phyloP scores from a whole-genome alignment of 2,329 filamentous ascomycete species.

The Helotiales sp. region DNA sequence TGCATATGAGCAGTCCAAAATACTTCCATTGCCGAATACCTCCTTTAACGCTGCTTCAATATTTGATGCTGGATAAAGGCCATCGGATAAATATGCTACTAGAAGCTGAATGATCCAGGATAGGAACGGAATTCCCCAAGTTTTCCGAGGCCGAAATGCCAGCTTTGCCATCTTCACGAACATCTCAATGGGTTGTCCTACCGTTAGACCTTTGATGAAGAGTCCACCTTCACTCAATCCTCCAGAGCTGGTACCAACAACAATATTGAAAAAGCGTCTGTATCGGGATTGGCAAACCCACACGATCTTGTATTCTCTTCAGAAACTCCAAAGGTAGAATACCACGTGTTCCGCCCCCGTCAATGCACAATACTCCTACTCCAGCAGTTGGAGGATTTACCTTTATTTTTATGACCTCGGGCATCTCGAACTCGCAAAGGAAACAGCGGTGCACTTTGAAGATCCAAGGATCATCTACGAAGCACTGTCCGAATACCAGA shows the following conservation, averaged over 20 bases:
- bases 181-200: neutral
- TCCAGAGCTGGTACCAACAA: conserved; percentile 23
- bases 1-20: conserved; percentile 7
- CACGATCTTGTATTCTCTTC: conserved; percentile 18
- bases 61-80: conserved; percentile 4
- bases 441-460: conserved; percentile 9
- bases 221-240: neutral
- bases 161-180: neutral
- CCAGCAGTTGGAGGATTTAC: conserved; percentile 33
- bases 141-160: neutral
- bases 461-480: neutral
- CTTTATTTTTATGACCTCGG: neutral
- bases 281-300: conserved; percentile 15
- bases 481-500: conserved; percentile 1
- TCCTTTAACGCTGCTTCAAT: conserved; percentile 3
- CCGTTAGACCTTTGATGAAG: neutral
- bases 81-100: neutral
- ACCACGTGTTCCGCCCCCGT: conserved; percentile 35
- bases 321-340: conserved; percentile 27
- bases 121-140: neutral
- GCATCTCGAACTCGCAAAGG: conserved; percentile 1
- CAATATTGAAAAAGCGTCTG: conserved; percentile 27
- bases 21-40: conserved; percentile 5
- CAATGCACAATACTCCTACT: conserved; percentile 37
- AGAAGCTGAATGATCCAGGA: neutral